A percentile compares a stretch with the other conserved stretches of the same genome.
Conservation (phyloP, 805 yeast species). For the Barnettozyma siamensis region DNA sequence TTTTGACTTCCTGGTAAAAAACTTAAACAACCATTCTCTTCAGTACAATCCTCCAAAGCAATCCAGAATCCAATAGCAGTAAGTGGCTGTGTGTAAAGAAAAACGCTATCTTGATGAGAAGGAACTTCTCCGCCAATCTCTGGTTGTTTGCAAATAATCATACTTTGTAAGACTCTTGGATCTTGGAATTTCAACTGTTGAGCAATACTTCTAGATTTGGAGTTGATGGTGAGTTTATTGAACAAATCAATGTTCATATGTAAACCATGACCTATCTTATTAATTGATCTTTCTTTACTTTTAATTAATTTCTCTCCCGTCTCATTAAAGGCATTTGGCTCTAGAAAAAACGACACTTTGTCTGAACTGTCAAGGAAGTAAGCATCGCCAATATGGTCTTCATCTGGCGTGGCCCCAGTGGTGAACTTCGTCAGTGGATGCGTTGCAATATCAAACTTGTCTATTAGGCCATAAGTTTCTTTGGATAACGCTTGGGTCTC, state of each 20-base stretch:
- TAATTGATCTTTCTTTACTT: conserved; percentile 53
- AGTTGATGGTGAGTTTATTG: conserved; percentile 43
- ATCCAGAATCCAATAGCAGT: conserved; percentile 77
- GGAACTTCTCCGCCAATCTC: conserved; percentile 70
- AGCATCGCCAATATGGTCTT: conserved; percentile 64
- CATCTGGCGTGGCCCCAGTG: conserved; percentile 40
- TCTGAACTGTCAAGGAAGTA: conserved; percentile 68
- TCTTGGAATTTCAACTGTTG: conserved; percentile 47
- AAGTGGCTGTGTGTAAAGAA: conserved; percentile 65
- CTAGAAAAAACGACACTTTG: conserved; percentile 64
- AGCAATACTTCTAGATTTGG: conserved; percentile 46
- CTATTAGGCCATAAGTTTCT: conserved; percentile 41
- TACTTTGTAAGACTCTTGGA: conserved; percentile 70
- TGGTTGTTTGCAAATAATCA: conserved; percentile 78
- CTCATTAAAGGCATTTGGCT: conserved; percentile 58
- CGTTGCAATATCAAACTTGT: conserved; percentile 41
- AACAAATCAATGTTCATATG: conserved; percentile 51
- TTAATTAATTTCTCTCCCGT: conserved; percentile 41
- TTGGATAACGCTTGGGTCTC: conserved; percentile 36
- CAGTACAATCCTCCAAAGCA: conserved; percentile 69
- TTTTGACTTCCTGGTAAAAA: conserved; percentile 70
- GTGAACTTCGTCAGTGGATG: conserved; percentile 72
- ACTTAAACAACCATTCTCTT: conserved; percentile 61
- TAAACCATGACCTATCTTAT: conserved; percentile 76
- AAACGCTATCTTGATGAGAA: conserved; percentile 70